Evolutionary conservation across 2,329 filamentous ascomycete species (phyloP).

Genomic region (Monilinia aucupariae): DNA sequence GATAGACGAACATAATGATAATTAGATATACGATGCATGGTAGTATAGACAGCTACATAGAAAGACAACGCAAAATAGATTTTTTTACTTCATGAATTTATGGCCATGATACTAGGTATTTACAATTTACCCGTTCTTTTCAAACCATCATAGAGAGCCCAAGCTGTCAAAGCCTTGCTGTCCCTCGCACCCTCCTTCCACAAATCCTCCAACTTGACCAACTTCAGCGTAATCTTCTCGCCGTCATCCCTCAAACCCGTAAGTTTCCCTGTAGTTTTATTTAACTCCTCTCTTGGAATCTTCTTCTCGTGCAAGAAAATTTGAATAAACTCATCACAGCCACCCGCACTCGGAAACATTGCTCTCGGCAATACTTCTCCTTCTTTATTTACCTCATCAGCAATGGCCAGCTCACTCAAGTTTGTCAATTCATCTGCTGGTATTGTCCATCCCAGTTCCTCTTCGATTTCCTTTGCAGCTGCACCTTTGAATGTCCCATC

Average conservation of each 20-base stretch:
- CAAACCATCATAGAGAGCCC: conserved; percentile 54
- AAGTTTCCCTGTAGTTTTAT: conserved; percentile 51
- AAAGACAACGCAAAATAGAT: background rate
- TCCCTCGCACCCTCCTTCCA: conserved; percentile 55
- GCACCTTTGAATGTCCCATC: conserved; percentile 51
- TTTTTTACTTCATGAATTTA: background rate
- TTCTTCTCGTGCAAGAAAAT: conserved; percentile 53
- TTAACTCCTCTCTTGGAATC: conserved; percentile 45
- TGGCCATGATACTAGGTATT: background rate
- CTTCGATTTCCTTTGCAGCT: conserved; percentile 55
- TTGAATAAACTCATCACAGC: conserved; percentile 55
- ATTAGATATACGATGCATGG: background rate
- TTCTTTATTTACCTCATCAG: conserved; percentile 36
- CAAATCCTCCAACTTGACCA: conserved; percentile 51
- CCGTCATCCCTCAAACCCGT: conserved; percentile 54
- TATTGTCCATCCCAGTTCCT: conserved; percentile 54
- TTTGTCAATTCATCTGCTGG: conserved; percentile 45
- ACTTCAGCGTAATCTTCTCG: conserved; percentile 57
- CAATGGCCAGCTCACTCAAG: conserved; percentile 51
- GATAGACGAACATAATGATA: background rate
- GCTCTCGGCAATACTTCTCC: conserved; percentile 40
- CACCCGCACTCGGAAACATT: conserved; percentile 54
- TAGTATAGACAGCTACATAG: background rate
- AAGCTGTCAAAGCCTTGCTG: conserved; percentile 53
- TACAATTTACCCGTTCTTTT: conserved; percentile 35